These are phyloP conservation scores for Talaromyces amestolkiae DNA, from an alignment of 2,329 filamentous ascomycete genomes.

Conservation along the genomic window DNA sequence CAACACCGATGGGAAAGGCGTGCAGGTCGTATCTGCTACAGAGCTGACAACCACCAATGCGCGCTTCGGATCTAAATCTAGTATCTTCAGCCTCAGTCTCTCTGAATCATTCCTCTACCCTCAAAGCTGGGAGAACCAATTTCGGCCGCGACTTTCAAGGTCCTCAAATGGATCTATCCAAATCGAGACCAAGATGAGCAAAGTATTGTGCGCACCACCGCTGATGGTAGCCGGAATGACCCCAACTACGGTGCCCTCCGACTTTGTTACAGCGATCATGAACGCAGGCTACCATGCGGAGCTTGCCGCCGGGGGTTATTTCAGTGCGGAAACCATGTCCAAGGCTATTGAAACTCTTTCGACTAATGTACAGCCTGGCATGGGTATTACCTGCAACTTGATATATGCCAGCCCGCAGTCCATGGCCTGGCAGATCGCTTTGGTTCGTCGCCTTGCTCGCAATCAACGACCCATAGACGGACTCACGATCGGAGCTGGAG, in stretches of 20 bases:
- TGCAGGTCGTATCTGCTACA: slow-evolving; percentile 5
- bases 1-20: neutral
- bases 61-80: neutral
- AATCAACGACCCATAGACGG: slow-evolving; percentile 89
- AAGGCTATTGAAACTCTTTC: slow-evolving; percentile 47
- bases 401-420: slow-evolving; percentile 55
- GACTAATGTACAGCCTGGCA: slow-evolving; percentile 65
- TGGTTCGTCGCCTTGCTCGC: slow-evolving; percentile 53
- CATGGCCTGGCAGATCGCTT: slow-evolving; percentile 54
- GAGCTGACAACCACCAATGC: neutral
- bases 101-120: neutral
- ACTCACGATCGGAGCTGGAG: slow-evolving; percentile 89
- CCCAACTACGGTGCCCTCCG: slow-evolving; percentile 81
- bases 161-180: slow-evolving; percentile 84
- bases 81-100: neutral
- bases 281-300: slow-evolving; percentile 91
- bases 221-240: slow-evolving; percentile 94
- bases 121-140: slow-evolving; percentile 6
- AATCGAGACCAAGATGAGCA: slow-evolving; percentile 94
- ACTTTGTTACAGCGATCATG: slow-evolving; percentile 91
- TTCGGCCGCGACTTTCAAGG: slow-evolving; percentile 83
- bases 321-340: slow-evolving; percentile 53
- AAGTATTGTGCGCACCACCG: slow-evolving; percentile 79
- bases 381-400: slow-evolving; percentile 53
- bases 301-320: slow-evolving; percentile 85